A percentile compares a stretch with the other conserved stretches of the same genome.
Conservation (phyloP, 306 rosid genomes). For the Cicer chorassanicum region DNA sequence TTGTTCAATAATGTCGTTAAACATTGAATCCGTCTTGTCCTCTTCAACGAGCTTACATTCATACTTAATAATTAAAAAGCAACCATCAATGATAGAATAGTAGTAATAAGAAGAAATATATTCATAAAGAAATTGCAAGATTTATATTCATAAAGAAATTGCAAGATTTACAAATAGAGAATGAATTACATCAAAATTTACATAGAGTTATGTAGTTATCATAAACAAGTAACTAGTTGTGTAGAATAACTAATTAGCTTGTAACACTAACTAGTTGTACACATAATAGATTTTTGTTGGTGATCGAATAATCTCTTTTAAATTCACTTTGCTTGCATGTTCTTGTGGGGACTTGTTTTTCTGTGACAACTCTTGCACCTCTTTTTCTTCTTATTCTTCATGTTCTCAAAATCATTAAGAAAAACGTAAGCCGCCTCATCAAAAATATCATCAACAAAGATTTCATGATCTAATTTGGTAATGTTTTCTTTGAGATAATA, state of each 20-base stretch:
- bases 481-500: constrained; percentile 16
- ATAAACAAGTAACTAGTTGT: too few species aligned
- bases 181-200: too few species aligned
- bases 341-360: constrained; percentile 42
- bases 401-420: background rate
- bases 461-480: background rate
- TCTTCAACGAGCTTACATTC: too few species aligned
- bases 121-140: background rate
- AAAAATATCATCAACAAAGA: background rate
- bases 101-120: background rate
- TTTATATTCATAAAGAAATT: too few species aligned
- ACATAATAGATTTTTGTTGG: background rate
- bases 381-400: constrained; percentile 2
- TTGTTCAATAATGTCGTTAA: too few species aligned
- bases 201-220: too few species aligned
- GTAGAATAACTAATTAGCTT: too few species aligned
- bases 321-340: constrained; percentile 38
- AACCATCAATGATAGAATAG: too few species aligned
- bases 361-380: constrained; percentile 50
- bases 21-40: too few species aligned
- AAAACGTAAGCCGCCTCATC: background rate
- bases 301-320: constrained; percentile 28
- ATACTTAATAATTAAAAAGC: too few species aligned
- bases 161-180: background rate
- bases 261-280: background rate